Percentiles rank a stretch among this genome's conserved stretches.
These are phyloP conservation scores for Lyophyllum semitale DNA, from an alignment of 768 basidiomycete genomes.

Conservation along the genomic window DNA sequence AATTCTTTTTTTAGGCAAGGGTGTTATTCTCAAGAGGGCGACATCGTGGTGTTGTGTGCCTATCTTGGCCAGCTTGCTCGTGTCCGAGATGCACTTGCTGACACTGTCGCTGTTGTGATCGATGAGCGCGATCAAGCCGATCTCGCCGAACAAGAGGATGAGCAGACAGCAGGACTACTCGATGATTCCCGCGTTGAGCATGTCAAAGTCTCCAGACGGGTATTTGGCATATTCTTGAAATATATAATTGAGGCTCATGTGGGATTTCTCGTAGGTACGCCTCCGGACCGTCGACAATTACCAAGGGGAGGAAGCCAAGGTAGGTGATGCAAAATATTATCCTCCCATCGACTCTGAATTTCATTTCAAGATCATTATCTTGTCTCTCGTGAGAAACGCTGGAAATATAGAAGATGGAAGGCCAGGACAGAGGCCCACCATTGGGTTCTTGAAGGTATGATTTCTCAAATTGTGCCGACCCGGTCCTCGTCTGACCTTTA, in stretches of 20 bases:
- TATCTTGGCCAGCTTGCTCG: conserved; percentile 47
- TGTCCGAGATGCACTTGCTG: conserved; percentile 37
- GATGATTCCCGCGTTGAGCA: conserved; percentile 37
- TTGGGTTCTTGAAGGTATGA: conserved; percentile 74
- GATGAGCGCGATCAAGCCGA: conserved; percentile 69
- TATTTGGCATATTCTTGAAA: conserved; percentile 27
- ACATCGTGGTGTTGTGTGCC: conserved; percentile 49
- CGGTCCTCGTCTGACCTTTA: neutral
- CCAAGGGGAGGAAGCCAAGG: conserved; percentile 74
- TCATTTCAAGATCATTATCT: conserved; percentile 56
- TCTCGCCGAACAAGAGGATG: conserved; percentile 56
- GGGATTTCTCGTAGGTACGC: conserved; percentile 45
- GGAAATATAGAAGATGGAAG: conserved; percentile 42
- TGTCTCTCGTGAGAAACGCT: conserved; percentile 74
- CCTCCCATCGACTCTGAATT: neutral
- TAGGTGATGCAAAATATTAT: conserved; percentile 15
- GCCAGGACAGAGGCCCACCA: conserved; percentile 39
- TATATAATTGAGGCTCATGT: neutral
- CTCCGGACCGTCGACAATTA: conserved; percentile 79
- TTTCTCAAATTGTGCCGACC: neutral
- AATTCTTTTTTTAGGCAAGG: conserved; percentile 34
- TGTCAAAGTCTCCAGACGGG: conserved; percentile 54
- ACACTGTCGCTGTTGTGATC: conserved; percentile 60
- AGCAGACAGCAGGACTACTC: conserved; percentile 22
- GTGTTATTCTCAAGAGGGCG: conserved; percentile 44